Evolutionary conservation across 768 basidiomycete species (phyloP), one percentile per base, ranked within the genome.

Genomic region (Lactarius sanguifluus): DNA sequence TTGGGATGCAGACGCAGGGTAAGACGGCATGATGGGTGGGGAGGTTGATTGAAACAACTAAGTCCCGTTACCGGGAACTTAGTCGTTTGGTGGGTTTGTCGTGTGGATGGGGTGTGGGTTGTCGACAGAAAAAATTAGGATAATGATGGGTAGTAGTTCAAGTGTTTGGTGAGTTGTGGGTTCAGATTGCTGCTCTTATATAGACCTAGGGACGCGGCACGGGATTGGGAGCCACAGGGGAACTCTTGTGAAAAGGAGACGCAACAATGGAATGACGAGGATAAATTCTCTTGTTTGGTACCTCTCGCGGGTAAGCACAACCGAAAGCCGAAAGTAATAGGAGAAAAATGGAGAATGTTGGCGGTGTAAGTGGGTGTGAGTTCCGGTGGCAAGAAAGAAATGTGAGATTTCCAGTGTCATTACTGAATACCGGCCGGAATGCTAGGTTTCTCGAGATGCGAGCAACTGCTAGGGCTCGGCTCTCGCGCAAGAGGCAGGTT

Each of bases 1-100:
- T 13, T 23, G 47, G 38, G 47, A 16, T 32, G 36, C 64, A 41
- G 47, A 59, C 23, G 1, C 25, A 32, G 45, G 57, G 28, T 52
- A 64, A 13, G 52, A 54, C 20, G 56, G 18, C 64, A 64, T 59
- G 18, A n/a, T 3, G 10, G 47, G 34, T 16, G n/a, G 55, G 55
- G 30, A 10, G 55, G 1, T 34, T 30, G 54, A 23, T 50, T 4
- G 18, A 32, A 16, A n/a, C 62, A 63, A 64, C 62, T 36, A 36
- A 47, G 62, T 3, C 5, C 62, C 62, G 62, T 3, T 25, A 34
- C 47, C 45, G 41, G 62, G 55, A 10, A 36, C 62, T 45, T 23
- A 34, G 55, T 63, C 34, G 55, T 34, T 52, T 3, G 12, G 32
- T 50, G 15, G 47, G 8, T 47, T 28, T 30, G 12, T 23, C n/a